phyloP scores from a whole-genome alignment of 441 rosid species.

The Heliophila coronopifolia region DNA sequence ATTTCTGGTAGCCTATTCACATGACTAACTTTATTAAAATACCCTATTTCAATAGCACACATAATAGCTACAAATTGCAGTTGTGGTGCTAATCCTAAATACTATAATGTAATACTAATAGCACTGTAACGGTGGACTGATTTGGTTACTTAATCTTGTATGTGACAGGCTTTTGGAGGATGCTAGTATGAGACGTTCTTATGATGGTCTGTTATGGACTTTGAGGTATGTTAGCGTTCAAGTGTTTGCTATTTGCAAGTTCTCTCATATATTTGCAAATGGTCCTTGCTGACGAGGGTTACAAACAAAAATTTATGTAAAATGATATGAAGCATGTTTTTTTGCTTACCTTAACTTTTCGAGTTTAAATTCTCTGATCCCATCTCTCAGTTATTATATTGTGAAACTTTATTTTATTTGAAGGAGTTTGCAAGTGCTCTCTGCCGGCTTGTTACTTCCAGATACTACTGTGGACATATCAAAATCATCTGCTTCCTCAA shows the following conservation, averaged over 20 bases:
- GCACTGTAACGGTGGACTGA: conserved; percentile 9
- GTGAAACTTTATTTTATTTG: conserved; percentile 26
- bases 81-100: conserved; percentile 13
- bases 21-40: not conserved
- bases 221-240: conserved; percentile 49
- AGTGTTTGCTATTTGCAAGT: conserved; percentile 2
- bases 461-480: conserved; percentile 36
- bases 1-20: too few species aligned
- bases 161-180: conserved; percentile 70
- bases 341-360: not conserved
- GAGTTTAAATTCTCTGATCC: conserved; percentile 13
- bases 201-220: conserved; percentile 88
- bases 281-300: not conserved
- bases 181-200: conserved; percentile 60
- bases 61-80: conserved; percentile 14
- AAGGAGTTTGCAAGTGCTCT: conserved; percentile 88
- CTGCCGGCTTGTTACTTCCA: conserved; percentile 37
- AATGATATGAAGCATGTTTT: not conserved
- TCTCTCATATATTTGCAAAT: conserved; percentile 9
- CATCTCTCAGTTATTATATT: conserved; percentile 3
- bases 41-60: not conserved
- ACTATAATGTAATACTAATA: conserved; percentile 7
- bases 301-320: not conserved
- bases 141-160: conserved; percentile 16
- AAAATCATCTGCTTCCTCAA: conserved; percentile 32